Evolutionary conservation across 768 basidiomycete genomes (phyloP).

Genomic region (Lactifluus rugatus): DNA sequence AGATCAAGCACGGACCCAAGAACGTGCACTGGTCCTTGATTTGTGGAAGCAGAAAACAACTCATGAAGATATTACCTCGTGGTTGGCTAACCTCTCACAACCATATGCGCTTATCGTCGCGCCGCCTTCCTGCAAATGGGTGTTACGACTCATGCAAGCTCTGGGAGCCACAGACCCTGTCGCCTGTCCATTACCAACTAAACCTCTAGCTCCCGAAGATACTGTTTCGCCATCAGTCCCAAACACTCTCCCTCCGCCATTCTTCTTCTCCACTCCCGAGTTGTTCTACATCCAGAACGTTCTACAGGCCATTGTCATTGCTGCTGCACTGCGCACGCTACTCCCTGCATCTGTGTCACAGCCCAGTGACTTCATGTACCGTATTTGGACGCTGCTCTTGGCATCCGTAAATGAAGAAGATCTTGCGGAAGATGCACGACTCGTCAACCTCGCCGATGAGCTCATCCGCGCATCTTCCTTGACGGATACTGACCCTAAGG

Average conservation of each 20-base stretch:
- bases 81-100: slow-evolving; percentile 20
- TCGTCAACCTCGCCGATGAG: slow-evolving; percentile 66
- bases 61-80: slow-evolving; percentile 22
- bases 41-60: slow-evolving; percentile 37
- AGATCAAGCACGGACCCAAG: slow-evolving; percentile 44
- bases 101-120: slow-evolving; percentile 13
- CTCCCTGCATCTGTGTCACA: slow-evolving; percentile 27
- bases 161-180: slow-evolving; percentile 37
- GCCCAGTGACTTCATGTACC: slow-evolving; percentile 38
- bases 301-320: slow-evolving; percentile 59
- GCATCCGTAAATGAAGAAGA: slow-evolving; percentile 40
- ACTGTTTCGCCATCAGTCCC: neutral
- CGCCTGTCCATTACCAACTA: slow-evolving; percentile 19
- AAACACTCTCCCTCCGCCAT: slow-evolving; percentile 53
- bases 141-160: slow-evolving; percentile 38
- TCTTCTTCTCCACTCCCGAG: slow-evolving; percentile 48
- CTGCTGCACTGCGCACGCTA: slow-evolving; percentile 50
- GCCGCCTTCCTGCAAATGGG: slow-evolving; percentile 31
- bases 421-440: slow-evolving; percentile 37
- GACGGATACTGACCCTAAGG: slow-evolving; percentile 36
- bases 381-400: slow-evolving; percentile 57
- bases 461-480: slow-evolving; percentile 45
- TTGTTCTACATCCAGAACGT: slow-evolving; percentile 57
- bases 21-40: slow-evolving; percentile 44
- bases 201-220: slow-evolving; percentile 10